Evolutionary conservation across 768 basidiomycete genomes (phyloP).

Genomic region (Coprinellus micaceus): DNA sequence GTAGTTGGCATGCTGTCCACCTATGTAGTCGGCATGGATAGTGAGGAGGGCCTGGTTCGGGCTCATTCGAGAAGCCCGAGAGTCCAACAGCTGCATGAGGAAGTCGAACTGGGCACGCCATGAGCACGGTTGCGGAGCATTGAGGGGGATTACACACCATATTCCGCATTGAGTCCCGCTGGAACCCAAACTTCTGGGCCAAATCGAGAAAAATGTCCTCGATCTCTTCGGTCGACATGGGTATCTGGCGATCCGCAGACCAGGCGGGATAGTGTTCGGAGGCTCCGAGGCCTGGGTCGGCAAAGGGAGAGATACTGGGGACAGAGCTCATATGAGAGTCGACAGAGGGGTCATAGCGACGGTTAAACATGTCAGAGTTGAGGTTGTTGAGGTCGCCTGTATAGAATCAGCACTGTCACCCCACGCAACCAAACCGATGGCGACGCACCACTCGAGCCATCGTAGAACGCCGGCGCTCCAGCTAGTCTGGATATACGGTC

Average conservation of each 20-base stretch:
- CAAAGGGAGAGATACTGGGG: constrained; percentile 56
- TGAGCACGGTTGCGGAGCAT: constrained; percentile 6
- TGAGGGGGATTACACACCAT: constrained; percentile 51
- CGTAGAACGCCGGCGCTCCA: constrained; percentile 38
- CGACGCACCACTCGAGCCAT: constrained; percentile 29
- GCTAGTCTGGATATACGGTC: too few species aligned
- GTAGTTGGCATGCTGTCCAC: constrained; percentile 97
- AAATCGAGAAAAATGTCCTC: constrained; percentile 98
- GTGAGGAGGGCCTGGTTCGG: constrained; percentile 95
- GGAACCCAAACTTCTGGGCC: constrained; percentile 98
- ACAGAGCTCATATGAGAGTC: constrained; percentile 55
- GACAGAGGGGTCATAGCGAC: constrained; percentile 54
- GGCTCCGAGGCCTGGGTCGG: constrained; percentile 47
- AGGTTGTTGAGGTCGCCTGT: constrained; percentile 25
- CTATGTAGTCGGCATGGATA: constrained; percentile 97
- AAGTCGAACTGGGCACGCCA: constrained; percentile 76
- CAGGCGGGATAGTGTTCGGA: constrained; percentile 90
- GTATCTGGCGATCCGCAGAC: constrained; percentile 89
- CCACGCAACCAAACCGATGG: background rate
- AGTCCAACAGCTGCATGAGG: constrained; percentile 96
- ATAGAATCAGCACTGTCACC: constrained; percentile 6
- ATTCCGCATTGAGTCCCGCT: constrained; percentile 92
- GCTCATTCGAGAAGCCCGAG: constrained; percentile 95
- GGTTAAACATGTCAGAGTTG: constrained; percentile 30
- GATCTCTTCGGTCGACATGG: constrained; percentile 96